A percentile compares a stretch with the other conserved stretches of the same genome.
Conservation (phyloP, 805 yeast genomes). For the Metschnikowia arizonensis region DNA sequence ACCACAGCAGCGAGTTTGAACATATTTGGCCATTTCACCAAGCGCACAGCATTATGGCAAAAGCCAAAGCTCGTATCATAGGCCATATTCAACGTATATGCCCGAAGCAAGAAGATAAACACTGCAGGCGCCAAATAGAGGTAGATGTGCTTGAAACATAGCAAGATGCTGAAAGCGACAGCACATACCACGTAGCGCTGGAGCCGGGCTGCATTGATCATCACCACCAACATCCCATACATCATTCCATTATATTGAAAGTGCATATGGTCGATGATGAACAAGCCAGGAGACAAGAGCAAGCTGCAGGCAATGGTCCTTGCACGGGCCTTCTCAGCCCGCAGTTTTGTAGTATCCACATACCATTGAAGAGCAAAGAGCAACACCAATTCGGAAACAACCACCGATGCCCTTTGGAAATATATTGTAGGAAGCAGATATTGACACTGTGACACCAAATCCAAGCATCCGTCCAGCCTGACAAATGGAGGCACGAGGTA, state of each 20-base stretch:
- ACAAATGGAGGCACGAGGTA: conserved; percentile 65
- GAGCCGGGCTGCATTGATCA: conserved; percentile 67
- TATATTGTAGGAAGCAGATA: conserved; percentile 77
- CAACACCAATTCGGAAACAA: conserved; percentile 67
- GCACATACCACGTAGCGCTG: conserved; percentile 58
- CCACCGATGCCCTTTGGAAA: conserved; percentile 80
- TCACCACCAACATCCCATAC: conserved; percentile 74
- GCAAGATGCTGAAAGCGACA: conserved; percentile 63
- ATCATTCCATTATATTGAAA: conserved; percentile 96
- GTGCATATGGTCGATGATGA: conserved; percentile 91
- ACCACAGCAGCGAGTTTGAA: conserved; percentile 63
- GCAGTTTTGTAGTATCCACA: conserved; percentile 47
- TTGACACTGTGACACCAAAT: conserved; percentile 56
- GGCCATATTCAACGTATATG: conserved; percentile 56
- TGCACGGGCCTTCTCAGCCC: conserved; percentile 42
- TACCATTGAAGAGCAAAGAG: conserved; percentile 70
- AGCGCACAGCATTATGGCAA: conserved; percentile 28
- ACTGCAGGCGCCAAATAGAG: conserved; percentile 92
- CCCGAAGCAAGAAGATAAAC: conserved; percentile 71
- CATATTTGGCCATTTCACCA: conserved; percentile 53
- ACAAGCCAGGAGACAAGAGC: conserved; percentile 81
- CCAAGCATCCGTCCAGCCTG: conserved; percentile 71
- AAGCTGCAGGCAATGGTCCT: conserved; percentile 80
- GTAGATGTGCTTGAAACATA: conserved; percentile 94
- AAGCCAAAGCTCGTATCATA: conserved; percentile 23